Conservation (phyloP, 1,139 yeast species). For the Pichiaceae sp. region DNA sequence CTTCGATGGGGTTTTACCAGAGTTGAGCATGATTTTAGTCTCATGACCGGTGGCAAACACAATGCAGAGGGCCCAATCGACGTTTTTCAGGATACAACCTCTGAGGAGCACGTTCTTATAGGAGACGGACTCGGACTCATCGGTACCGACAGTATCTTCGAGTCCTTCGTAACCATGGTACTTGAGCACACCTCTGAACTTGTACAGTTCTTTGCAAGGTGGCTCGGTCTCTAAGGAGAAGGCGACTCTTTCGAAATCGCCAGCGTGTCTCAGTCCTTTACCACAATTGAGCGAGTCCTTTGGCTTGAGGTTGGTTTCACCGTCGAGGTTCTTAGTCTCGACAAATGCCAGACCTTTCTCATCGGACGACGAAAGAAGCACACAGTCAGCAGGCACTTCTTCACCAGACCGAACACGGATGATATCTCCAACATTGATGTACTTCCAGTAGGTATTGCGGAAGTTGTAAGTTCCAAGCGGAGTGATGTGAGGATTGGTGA, state of each 20-base stretch:
- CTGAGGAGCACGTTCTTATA: slow-evolving; percentile 41
- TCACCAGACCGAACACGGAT: slow-evolving; percentile 45
- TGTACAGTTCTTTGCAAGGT: slow-evolving; percentile 46
- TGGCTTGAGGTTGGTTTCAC: slow-evolving; percentile 53
- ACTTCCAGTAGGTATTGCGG: slow-evolving; percentile 38
- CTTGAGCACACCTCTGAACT: slow-evolving; percentile 42
- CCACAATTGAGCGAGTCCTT: slow-evolving; percentile 39
- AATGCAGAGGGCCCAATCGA: slow-evolving; percentile 46
- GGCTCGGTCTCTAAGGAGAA: slow-evolving; percentile 46
- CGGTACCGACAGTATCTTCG: slow-evolving; percentile 18
- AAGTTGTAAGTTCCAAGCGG: slow-evolving; percentile 15
- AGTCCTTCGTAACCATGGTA: slow-evolving; percentile 22
- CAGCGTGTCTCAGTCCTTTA: slow-evolving; percentile 32
- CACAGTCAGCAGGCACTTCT: slow-evolving; percentile 50
- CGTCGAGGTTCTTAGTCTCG: slow-evolving; percentile 54
- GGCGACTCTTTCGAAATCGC: slow-evolving; percentile 32
- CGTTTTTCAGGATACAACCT: slow-evolving; percentile 46
- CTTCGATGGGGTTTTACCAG: slow-evolving; percentile 51
- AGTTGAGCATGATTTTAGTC: slow-evolving; percentile 49
- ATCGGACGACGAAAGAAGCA: slow-evolving; percentile 44
- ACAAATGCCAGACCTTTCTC: slow-evolving; percentile 46
- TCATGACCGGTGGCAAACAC: slow-evolving; percentile 48
- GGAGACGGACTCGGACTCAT: slow-evolving; percentile 33
- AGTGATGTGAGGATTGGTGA: slow-evolving; percentile 4
- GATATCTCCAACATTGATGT: slow-evolving; percentile 47